Conservation (phyloP, 108 stramenopile species). For the Fistulifera pelliculosa region DNA sequence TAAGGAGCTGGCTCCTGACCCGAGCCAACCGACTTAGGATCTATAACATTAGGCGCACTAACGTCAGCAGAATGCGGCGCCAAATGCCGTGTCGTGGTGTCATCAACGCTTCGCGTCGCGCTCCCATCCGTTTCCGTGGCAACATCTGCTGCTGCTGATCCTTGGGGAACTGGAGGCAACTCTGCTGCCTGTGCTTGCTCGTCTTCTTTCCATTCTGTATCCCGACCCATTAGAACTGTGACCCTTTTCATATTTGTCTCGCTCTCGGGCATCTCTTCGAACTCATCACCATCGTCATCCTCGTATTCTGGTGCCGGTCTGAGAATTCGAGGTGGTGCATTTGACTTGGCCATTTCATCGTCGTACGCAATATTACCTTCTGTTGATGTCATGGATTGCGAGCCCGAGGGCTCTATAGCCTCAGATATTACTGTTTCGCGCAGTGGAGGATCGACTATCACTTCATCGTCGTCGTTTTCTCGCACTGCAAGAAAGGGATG, state of each 20-base stretch:
- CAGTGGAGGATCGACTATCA: constrained; percentile 71
- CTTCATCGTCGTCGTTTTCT: constrained; percentile 71
- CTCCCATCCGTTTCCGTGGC: not conserved
- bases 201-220: constrained; percentile 53
- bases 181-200: constrained; percentile 80
- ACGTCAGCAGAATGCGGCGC: not conserved
- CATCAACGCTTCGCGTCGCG: constrained; percentile 2
- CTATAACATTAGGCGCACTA: not conserved
- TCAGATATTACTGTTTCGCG: constrained; percentile 56
- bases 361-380: constrained; percentile 1
- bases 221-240: constrained; percentile 81
- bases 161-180: constrained; percentile 74
- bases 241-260: constrained; percentile 71
- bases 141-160: constrained; percentile 42
- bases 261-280: constrained; percentile 83
- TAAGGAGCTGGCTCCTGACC: too few relatives aligned
- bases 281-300: constrained; percentile 47
- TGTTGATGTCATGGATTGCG: not conserved
- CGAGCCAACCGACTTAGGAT: not conserved
- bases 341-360: constrained; percentile 2
- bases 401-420: constrained; percentile 8
- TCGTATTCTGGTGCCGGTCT: not conserved
- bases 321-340: not conserved
- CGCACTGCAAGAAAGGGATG: constrained; percentile 75
- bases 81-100: not conserved